These are phyloP conservation scores for Hypomyces perniciosus DNA, from an alignment of 2,329 filamentous ascomycete species.

Conservation along the genomic window DNA sequence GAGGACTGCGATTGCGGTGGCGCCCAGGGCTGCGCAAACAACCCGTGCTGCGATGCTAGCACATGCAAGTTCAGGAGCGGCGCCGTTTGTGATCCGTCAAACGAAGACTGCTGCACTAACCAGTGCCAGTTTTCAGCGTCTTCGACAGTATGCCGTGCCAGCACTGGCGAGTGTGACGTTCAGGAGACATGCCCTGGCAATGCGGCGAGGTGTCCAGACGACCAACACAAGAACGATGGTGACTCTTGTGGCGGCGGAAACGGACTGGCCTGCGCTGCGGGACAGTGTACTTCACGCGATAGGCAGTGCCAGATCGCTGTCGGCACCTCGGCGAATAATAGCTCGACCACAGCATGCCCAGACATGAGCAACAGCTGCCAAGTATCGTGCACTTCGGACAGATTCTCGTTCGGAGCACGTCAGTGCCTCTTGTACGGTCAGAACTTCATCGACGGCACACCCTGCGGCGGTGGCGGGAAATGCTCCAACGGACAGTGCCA, in stretches of 20 bases:
- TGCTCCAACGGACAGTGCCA: conserved; percentile 75
- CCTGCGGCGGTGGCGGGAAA: conserved; percentile 71
- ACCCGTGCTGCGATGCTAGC: conserved; percentile 74
- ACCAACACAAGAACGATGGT: conserved; percentile 65
- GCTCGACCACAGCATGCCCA: conserved; percentile 74
- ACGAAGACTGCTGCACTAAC: conserved; percentile 72
- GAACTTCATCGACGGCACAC: conserved; percentile 89
- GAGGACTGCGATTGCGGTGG: conserved; percentile 97
- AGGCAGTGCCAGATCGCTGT: conserved; percentile 82
- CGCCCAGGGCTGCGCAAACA: conserved; percentile 59
- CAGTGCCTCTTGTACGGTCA: conserved; percentile 74
- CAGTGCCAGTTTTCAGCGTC: conserved; percentile 61
- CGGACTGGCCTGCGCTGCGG: conserved; percentile 74
- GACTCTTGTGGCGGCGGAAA: conserved; percentile 63
- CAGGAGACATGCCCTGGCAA: conserved; percentile 75
- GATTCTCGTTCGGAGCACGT: conserved; percentile 1
- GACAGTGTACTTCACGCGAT: conserved; percentile 90
- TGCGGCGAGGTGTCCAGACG: conserved; percentile 65
- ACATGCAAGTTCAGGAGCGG: conserved; percentile 78
- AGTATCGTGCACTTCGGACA: conserved; percentile 62
- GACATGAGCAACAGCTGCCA: conserved; percentile 51
- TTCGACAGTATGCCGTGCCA: conserved; percentile 72
- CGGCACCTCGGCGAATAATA: conserved; percentile 65
- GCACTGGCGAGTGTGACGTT: conserved; percentile 77
- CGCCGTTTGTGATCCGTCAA: conserved; percentile 73